A percentile compares a stretch with the other conserved stretches of the same genome.
Conservation (phyloP, 2,329 filamentous ascomycete genomes). For the Akanthomyces dipterigenus region DNA sequence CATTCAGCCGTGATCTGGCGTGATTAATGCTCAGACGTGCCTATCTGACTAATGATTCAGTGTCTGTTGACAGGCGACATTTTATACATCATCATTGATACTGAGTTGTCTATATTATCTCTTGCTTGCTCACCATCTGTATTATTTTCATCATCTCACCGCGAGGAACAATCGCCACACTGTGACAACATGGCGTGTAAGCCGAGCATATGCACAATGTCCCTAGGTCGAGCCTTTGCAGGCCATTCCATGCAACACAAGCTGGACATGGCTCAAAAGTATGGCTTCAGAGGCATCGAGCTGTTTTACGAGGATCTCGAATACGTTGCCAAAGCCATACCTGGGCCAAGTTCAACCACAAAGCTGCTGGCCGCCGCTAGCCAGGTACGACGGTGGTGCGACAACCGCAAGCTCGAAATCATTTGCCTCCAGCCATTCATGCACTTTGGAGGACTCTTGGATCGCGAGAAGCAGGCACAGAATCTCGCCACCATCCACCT, state of each 20-base stretch:
- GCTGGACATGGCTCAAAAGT: conserved; percentile 57
- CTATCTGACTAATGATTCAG: neutral
- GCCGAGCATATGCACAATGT: conserved; percentile 70
- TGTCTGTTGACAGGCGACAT: neutral
- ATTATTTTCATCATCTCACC: neutral
- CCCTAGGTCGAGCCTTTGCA: conserved; percentile 61
- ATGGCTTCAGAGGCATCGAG: conserved; percentile 65
- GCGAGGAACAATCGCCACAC: neutral
- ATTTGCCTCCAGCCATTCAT: conserved; percentile 70
- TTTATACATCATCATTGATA: neutral
- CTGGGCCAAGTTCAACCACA: conserved; percentile 23
- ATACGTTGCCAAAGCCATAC: conserved; percentile 45
- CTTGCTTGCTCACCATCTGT: neutral
- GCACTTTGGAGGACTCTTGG: conserved; percentile 67
- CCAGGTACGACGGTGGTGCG: conserved; percentile 51
- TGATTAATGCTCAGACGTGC: neutral
- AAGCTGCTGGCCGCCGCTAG: conserved; percentile 52
- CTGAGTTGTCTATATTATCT: neutral
- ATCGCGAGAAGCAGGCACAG: conserved; percentile 49
- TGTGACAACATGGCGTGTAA: conserved; percentile 22
- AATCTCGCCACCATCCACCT: conserved; percentile 57
- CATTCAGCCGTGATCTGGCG: neutral
- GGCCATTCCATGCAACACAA: conserved; percentile 63
- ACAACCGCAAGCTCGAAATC: conserved; percentile 47
- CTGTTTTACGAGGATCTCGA: conserved; percentile 72